Base-by-base conservation (phyloP, 1,139 yeast genomes). In the Yamadazyma sp. region DNA sequence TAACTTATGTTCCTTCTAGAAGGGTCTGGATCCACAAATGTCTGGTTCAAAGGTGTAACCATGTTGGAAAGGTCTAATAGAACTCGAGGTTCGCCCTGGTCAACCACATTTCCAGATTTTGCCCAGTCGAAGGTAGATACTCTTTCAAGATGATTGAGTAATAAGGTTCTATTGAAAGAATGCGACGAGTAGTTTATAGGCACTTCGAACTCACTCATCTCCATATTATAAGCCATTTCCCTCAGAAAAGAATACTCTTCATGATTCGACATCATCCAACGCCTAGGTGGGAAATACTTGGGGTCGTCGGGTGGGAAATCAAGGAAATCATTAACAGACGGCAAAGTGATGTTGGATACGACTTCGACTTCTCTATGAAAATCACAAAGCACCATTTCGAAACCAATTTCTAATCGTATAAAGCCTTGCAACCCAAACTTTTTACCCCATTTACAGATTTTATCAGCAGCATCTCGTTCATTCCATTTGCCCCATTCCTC, bases 341-440 rank as follows among this genome's bases (percentile, higher is more conserved):
- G 54, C 34, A 75, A 47, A 0, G 75, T 61, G 7, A 67, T 58
- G 47, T 72, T 73, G 2, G 74, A 64, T 7, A 75, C 64, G 33
- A 78, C 46, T 39, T 66, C 65, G 6, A 77, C 51, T 50, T 35
- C 58, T 17, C 42, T 40, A 33, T 45, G 42, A 53, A 79, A 77
- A 49, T 78, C 76, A 57, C 84, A 79, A 15, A 79, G 41, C 9
- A 79, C 63, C 16, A 78, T 65, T 53, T 79, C 84, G 51, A 66
- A 79, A 0, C 82, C 83, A 32, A 75, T 59, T 49, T 79, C 83
- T 20, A 78, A 59, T 45, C 84, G 60, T 7, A 79, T 59, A 18
- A 67, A 59, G 0, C 83, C 85, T 52, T 79, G 69, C 74, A 43
- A 73, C 42, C 41, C 80, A 41, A 72, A 74, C 6, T 63, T 51